phyloP scores from a whole-genome alignment of 1,284 basidiomycete species.

The Cutaneotrichosporon sp. region DNA sequence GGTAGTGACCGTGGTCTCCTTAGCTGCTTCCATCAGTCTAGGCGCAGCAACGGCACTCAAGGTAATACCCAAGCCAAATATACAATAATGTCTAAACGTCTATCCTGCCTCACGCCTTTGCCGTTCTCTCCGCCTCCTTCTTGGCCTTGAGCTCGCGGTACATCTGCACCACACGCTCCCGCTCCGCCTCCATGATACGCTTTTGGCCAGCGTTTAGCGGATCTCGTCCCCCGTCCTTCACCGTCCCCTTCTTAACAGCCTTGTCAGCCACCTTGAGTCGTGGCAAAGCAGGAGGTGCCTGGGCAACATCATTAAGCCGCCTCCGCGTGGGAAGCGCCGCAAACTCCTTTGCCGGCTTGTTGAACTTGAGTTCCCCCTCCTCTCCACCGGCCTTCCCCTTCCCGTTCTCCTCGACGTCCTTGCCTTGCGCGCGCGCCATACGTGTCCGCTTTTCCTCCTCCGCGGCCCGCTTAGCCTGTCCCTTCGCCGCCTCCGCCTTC shows the following conservation, averaged over 20 bases:
- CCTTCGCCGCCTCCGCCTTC: conserved; percentile 29
- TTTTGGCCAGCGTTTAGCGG: conserved; percentile 42
- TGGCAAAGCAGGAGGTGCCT: conserved; percentile 26
- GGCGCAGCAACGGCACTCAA: too few species aligned
- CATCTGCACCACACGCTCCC: conserved; percentile 39
- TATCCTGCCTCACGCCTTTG: conserved; percentile 14
- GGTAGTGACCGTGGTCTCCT: too few species aligned
- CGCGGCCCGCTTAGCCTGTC: conserved; percentile 19
- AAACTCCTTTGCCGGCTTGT: conserved; percentile 7
- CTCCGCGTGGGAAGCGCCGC: conserved; percentile 10
- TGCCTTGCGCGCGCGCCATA: conserved; percentile 13
- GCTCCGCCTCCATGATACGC: conserved; percentile 43
- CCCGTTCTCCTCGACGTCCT: not conserved
- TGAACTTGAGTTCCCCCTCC: not conserved
- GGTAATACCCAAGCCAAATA: not conserved
- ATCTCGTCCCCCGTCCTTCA: conserved; percentile 15
- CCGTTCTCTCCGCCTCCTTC: conserved; percentile 14
- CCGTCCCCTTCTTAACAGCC: not conserved
- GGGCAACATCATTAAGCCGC: conserved; percentile 26
- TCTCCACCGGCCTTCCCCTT: not conserved
- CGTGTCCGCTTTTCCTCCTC: conserved; percentile 26
- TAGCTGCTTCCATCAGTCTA: too few species aligned
- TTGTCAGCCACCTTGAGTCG: conserved; percentile 16
- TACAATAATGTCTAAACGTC: not conserved
- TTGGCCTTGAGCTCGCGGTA: conserved; percentile 32